These are phyloP conservation scores for Ascochyta lentis DNA, from an alignment of 2,329 filamentous ascomycete species.

Conservation along the genomic window DNA sequence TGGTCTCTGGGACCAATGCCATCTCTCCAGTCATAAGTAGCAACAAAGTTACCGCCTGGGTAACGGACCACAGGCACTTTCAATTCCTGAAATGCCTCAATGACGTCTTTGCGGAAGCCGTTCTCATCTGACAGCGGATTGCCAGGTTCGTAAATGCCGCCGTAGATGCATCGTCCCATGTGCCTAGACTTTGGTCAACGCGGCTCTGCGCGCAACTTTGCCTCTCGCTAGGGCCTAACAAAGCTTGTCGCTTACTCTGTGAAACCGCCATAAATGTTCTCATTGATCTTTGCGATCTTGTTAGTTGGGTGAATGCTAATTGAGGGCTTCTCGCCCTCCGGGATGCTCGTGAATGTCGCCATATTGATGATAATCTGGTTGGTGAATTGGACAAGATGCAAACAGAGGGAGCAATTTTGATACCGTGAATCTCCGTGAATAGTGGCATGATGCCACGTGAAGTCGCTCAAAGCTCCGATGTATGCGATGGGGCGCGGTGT, in stretches of 20 bases:
- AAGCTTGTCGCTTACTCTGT: conserved; percentile 67
- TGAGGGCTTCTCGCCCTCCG: conserved; percentile 65
- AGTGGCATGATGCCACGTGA: conserved; percentile 15
- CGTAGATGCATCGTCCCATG: conserved; percentile 89
- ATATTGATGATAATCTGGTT: conserved; percentile 51
- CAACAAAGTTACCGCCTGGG: conserved; percentile 83
- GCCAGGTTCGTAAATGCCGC: conserved; percentile 80
- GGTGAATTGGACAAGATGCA: conserved; percentile 3
- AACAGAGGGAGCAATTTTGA: not conserved
- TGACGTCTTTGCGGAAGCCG: conserved; percentile 75
- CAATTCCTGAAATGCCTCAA: conserved; percentile 74
- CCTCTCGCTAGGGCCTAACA: conserved; percentile 8
- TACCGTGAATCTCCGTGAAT: conserved; percentile 2
- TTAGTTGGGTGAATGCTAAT: conserved; percentile 71
- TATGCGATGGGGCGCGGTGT: conserved; percentile 6
- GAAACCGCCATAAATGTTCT: conserved; percentile 84
- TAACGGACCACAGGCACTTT: conserved; percentile 80
- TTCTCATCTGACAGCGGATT: conserved; percentile 75
- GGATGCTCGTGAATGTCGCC: conserved; percentile 75
- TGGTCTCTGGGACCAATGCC: conserved; percentile 76
- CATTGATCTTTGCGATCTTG: conserved; percentile 75
- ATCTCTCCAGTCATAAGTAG: conserved; percentile 86
- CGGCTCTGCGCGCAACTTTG: conserved; percentile 8
- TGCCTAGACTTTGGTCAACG: conserved; percentile 61
- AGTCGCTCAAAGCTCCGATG: conserved; percentile 20